Conservation (phyloP, 1,139 yeast species). For the Debaryomycetaceae sp. region DNA sequence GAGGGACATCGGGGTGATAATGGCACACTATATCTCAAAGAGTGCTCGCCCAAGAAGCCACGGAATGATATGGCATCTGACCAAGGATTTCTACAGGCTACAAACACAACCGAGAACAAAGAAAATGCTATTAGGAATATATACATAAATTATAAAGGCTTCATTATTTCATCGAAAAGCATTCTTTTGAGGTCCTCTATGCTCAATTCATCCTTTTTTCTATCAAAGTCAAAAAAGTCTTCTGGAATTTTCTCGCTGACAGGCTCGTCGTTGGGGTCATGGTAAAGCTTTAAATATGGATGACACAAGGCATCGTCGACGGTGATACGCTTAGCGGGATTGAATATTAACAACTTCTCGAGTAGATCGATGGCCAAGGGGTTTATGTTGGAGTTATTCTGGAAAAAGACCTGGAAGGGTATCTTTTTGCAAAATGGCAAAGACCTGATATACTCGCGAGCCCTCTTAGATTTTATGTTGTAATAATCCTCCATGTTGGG, state of each 20-base stretch:
- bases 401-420: constrained; percentile 42
- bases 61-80: too few relatives aligned
- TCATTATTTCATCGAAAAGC: constrained; percentile 55
- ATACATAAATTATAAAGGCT: constrained; percentile 19
- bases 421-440: constrained; percentile 58
- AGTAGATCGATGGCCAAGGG: constrained; percentile 63
- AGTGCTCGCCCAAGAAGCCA: too few relatives aligned
- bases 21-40: too few relatives aligned
- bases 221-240: constrained; percentile 63
- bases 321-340: constrained; percentile 61
- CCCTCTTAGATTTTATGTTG: constrained; percentile 77
- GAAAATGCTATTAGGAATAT: neutral
- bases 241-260: constrained; percentile 53
- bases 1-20: too few relatives aligned
- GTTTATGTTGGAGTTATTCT: constrained; percentile 28
- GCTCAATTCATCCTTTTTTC: constrained; percentile 47
- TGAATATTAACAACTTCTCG: constrained; percentile 56
- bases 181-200: constrained; percentile 47
- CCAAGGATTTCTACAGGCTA: too few relatives aligned
- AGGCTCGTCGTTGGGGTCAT: constrained; percentile 73
- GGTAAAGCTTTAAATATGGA: constrained; percentile 62
- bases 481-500: constrained; percentile 80
- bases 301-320: constrained; percentile 65
- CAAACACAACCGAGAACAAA: too few relatives aligned
- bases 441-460: constrained; percentile 78